These are phyloP conservation scores for Mortierella sp. DNA, from an alignment of 371 early-diverging fungal genomes.

Conservation along the genomic window DNA sequence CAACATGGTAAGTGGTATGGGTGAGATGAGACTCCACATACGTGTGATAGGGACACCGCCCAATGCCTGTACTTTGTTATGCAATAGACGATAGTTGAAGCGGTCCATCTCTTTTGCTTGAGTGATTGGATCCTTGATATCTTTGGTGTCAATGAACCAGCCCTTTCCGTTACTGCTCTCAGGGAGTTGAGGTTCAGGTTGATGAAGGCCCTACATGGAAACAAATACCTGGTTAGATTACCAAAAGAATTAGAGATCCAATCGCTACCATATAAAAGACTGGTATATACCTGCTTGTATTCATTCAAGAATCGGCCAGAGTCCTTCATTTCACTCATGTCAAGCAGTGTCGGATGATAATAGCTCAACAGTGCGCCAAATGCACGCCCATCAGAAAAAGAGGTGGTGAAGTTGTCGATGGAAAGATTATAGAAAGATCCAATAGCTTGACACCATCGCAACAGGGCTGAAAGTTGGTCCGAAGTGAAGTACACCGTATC, in stretches of 20 bases:
- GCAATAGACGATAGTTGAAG: slow-evolving; percentile 51
- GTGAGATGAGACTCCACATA: slow-evolving; percentile 10
- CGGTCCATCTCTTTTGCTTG: slow-evolving; percentile 55
- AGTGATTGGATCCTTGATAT: slow-evolving; percentile 47
- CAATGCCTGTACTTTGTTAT: slow-evolving; percentile 51
- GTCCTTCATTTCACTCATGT: slow-evolving; percentile 52
- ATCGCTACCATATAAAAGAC: not conserved
- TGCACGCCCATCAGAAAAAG: slow-evolving; percentile 56
- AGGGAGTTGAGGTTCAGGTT: slow-evolving; percentile 29
- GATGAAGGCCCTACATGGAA: slow-evolving; percentile 34
- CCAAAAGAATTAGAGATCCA: not conserved
- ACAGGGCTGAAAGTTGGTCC: slow-evolving; percentile 48
- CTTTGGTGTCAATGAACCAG: slow-evolving; percentile 50
- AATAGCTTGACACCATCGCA: slow-evolving; percentile 58
- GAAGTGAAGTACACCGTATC: slow-evolving; percentile 57
- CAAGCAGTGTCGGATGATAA: slow-evolving; percentile 56
- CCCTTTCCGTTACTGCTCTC: slow-evolving; percentile 30
- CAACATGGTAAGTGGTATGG: not conserved
- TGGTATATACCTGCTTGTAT: slow-evolving; percentile 35
- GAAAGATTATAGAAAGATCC: slow-evolving; percentile 48
- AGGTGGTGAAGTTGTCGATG: slow-evolving; percentile 56
- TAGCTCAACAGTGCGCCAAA: slow-evolving; percentile 56
- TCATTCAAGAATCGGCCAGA: slow-evolving; percentile 45
- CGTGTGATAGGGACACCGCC: slow-evolving; percentile 54
- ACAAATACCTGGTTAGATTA: not conserved